Evolutionary conservation across 2,329 filamentous ascomycete genomes (phyloP), one percentile per base, ranked within the genome.

Genomic region (Chrysosporium queenslandicum): DNA sequence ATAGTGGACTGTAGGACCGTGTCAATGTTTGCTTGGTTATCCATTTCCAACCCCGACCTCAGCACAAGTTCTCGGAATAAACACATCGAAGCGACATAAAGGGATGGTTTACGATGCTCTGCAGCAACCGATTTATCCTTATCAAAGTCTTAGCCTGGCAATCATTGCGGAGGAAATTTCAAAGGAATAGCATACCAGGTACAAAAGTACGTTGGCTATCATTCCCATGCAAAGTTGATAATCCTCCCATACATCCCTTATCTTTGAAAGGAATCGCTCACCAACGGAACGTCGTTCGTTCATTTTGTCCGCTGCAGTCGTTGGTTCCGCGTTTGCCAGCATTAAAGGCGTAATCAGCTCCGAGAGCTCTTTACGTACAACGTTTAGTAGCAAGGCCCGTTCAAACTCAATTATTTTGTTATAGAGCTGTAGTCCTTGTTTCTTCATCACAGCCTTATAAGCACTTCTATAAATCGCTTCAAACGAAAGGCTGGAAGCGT

Each of bases 181-280:
- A 25, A 18, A 14, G 41, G 55, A 53, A 23, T 23, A 21, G 63
- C 74, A 63, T 64, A 81, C 79, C 76, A 98, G 87, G 64, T 96
- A 96, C 89, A 97, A 96, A 48, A 97, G 76, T 29, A 97, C 88
- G 67, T 97, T 92, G 3, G 90, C 89, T 47, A 88, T 84, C 91
- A 97, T 97, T 64, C 88, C 89, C 87, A 95, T 95, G 41, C 86
- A 90, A 53, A 86, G 80, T 64, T 90, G 87, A 64, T 98, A 90
- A 57, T 94, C 86, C 55, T 89, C 81, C 88, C 90, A 98, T 2
- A 83, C 81, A 53, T 82, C 77, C 60, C 85, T 85, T 12, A 97
- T 68, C 0, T 81, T 84, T 52, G 80, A 80, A 54, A 98, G 70
- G 58, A 97, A 94, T 63, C 78, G 83, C 68, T 95, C 89, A 45